Evolutionary conservation across 2,329 filamentous ascomycete species (phyloP), one percentile per base, ranked within the genome.

Genomic region (Colletotrichum spinosum): DNA sequence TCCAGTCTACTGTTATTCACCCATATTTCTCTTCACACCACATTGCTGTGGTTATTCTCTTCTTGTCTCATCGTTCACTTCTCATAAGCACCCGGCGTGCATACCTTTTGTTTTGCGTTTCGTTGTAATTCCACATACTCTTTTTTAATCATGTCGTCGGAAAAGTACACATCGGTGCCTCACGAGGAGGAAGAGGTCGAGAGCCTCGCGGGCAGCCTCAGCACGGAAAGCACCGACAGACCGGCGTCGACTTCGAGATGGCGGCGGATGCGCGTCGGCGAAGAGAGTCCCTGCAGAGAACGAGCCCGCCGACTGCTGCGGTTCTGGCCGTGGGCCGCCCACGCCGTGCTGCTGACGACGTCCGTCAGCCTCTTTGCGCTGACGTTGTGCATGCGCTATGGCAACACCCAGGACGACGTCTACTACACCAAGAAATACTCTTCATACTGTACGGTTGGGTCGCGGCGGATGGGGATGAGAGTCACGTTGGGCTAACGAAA

Each of bases 291-390:
- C 50, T 74, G 69, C 57, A 67, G 58, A 53, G 64, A 46, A 33
- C 63, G 71, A 12, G 59, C 57, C 4, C 62, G 66, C 9, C 71
- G 56, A 34, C 41, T 75, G 34, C 70, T 70, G 34, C 70, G 74
- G 37, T 67, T 79, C 67, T 80, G 78, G 79, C 65, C 71, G 53
- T 82, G 79, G 79, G 67, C 81, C 25, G 74, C 69, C 8, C 80
- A 82, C 63, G 76, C 73, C 8, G 53, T 80, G 9, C 73, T 82
- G 17, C 63, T 83, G 39, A 78, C 79, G 8, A 62, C 74, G 6
- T 82, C 80, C 2, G 59, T 79, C 50, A 76, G 76, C 0, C 70
- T 82, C 8, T 81, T 82, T 58, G 74, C 76, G 5, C 69, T 80
- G 6, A 79, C 80, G 2, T 75, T 80, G 54, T 81, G 78, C 58